A percentile compares a stretch with the other conserved stretches of the same genome.
These are phyloP conservation scores for Exophiala xenobiotica DNA, from an alignment of 2,329 filamentous ascomycete species.

Conservation along the genomic window DNA sequence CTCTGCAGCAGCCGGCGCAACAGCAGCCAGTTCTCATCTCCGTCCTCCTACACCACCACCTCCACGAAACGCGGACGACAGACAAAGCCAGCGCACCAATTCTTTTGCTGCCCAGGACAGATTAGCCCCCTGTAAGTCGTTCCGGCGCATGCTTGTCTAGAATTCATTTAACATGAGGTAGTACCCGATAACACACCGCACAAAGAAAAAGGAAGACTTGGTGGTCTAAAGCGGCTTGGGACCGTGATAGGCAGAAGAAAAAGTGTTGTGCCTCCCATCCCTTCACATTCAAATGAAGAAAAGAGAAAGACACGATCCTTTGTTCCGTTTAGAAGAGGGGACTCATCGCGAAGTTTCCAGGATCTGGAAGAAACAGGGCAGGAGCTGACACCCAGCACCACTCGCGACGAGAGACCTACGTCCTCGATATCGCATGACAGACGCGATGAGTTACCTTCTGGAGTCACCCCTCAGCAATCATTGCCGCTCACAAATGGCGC, in stretches of 20 bases:
- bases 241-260: conserved; percentile 50
- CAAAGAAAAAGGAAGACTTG: conserved; percentile 49
- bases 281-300: conserved; percentile 38
- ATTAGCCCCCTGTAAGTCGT: conserved; percentile 39
- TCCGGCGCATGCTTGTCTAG: background rate
- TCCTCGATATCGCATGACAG: conserved; percentile 19
- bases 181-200: conserved; percentile 37
- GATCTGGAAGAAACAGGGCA: conserved; percentile 31
- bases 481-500: conserved; percentile 17
- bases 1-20: conserved; percentile 33
- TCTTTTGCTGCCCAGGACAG: conserved; percentile 41
- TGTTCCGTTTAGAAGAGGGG: conserved; percentile 42
- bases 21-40: conserved; percentile 31
- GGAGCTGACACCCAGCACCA: conserved; percentile 28
- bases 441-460: conserved; percentile 16
- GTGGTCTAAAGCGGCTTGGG: conserved; percentile 47
- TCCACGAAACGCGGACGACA: conserved; percentile 51
- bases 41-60: conserved; percentile 40
- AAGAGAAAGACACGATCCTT: conserved; percentile 44
- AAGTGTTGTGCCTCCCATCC: conserved; percentile 41
- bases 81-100: conserved; percentile 53
- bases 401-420: conserved; percentile 18
- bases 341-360: conserved; percentile 38
- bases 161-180: conserved; percentile 22
- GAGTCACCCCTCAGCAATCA: conserved; percentile 8